phyloP scores from a whole-genome alignment of 148 eudicot genomes.

The Silene latifolia region DNA sequence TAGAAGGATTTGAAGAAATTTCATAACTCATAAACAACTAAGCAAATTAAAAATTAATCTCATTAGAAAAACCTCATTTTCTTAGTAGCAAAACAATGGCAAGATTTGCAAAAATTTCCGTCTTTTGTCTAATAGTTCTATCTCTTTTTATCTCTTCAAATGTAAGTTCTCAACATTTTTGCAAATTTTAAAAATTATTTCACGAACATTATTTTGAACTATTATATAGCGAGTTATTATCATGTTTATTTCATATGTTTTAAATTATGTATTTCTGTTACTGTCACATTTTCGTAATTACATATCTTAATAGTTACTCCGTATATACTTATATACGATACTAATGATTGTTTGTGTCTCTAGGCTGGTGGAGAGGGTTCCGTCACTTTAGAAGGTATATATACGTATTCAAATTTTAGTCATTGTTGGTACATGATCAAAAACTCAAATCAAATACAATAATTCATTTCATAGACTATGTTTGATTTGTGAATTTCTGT shows the following conservation, averaged over 20 bases:
- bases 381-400: not conserved
- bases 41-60: not conserved
- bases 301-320: not conserved
- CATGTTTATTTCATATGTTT: not conserved
- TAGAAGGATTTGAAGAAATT: too few species aligned
- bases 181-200: too few species aligned
- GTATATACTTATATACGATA: not conserved
- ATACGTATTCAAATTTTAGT: not conserved
- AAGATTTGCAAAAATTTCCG: not conserved
- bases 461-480: too few species aligned
- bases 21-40: too few species aligned
- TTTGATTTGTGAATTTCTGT: too few species aligned
- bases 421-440: not conserved
- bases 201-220: too few species aligned
- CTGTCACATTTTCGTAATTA: too few species aligned
- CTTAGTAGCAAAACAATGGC: not conserved
- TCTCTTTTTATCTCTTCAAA: slow-evolving; percentile 4
- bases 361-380: slow-evolving; percentile 12
- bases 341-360: not conserved
- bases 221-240: too few species aligned
- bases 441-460: not conserved
- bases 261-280: not conserved
- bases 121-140: not conserved
- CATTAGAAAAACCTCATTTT: not conserved
- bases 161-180: not conserved